phyloP scores from a whole-genome alignment of 306 rosid genomes.

The Lupinus albus region DNA sequence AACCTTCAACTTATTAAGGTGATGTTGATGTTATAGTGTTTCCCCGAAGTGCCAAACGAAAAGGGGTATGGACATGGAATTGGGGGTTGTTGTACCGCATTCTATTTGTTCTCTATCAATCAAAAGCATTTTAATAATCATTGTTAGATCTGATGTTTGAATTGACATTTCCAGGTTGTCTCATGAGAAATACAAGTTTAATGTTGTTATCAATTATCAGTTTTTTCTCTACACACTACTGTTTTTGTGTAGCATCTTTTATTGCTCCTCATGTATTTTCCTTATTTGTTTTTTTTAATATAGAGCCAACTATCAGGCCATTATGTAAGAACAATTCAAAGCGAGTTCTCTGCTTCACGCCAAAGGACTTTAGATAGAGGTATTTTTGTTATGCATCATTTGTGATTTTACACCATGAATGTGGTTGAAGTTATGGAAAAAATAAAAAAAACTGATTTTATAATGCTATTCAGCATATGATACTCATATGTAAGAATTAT shows the following conservation, averaged over 20 bases:
- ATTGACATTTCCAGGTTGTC: neutral
- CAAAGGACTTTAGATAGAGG: conserved; percentile 58
- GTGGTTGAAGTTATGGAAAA: conserved; percentile 5
- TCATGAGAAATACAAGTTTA: neutral
- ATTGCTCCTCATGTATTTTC: neutral
- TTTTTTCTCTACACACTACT: neutral
- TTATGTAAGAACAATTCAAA: conserved; percentile 44
- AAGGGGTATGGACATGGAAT: neutral
- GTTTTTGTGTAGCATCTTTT: neutral
- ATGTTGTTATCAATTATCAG: neutral
- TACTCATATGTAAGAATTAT: neutral
- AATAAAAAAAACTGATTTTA: conserved; percentile 19
- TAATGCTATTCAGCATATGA: neutral
- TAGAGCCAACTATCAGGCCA: conserved; percentile 54
- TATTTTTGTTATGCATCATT: conserved; percentile 32
- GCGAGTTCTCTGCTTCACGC: conserved; percentile 51
- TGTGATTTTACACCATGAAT: conserved; percentile 7
- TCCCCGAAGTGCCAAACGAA: neutral
- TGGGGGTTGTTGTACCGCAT: neutral
- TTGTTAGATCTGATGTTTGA: neutral
- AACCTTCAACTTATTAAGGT: neutral
- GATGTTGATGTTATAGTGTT: too few species aligned
- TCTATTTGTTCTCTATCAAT: neutral
- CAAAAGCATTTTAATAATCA: too few species aligned
- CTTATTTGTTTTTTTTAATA: neutral